phyloP scores from a whole-genome alignment of 148 eudicot genomes.

The Diospyros kaki region DNA sequence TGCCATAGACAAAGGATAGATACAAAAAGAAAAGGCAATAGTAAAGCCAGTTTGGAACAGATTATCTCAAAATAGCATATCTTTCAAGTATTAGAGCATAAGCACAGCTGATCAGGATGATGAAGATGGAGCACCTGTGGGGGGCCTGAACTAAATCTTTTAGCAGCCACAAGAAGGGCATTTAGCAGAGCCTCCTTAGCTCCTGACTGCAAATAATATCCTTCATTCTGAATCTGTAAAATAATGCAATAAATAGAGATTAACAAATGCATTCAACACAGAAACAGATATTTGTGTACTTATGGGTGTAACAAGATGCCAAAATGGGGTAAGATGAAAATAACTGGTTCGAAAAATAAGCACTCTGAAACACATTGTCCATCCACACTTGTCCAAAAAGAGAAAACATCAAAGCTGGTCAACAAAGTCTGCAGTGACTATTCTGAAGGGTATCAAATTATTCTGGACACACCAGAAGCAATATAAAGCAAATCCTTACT shows the following conservation, averaged over 20 bases:
- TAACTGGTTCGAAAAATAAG: not conserved
- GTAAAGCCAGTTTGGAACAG: not conserved
- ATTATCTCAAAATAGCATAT: not conserved
- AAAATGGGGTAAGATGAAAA: not conserved
- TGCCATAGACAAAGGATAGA: not conserved
- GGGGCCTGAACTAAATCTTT: conserved; percentile 82
- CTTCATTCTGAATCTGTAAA: conserved; percentile 83
- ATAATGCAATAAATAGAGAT: conserved; percentile 3
- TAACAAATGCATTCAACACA: not conserved
- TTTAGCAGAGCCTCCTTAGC: conserved; percentile 75
- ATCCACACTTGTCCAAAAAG: not conserved
- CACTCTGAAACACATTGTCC: not conserved
- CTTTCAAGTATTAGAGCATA: not conserved
- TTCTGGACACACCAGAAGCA: not conserved
- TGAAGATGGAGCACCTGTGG: conserved; percentile 58
- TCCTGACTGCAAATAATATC: conserved; percentile 59
- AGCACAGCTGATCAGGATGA: not conserved
- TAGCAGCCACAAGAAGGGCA: conserved; percentile 83
- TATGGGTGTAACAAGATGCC: not conserved
- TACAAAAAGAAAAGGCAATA: not conserved
- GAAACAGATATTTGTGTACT: not conserved
- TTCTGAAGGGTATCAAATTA: not conserved
- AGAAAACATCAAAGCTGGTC: not conserved
- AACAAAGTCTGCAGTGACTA: not conserved
- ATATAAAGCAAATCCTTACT: not conserved